Conservation (phyloP, 768 basidiomycete species). For the Leccinum truebloodii region DNA sequence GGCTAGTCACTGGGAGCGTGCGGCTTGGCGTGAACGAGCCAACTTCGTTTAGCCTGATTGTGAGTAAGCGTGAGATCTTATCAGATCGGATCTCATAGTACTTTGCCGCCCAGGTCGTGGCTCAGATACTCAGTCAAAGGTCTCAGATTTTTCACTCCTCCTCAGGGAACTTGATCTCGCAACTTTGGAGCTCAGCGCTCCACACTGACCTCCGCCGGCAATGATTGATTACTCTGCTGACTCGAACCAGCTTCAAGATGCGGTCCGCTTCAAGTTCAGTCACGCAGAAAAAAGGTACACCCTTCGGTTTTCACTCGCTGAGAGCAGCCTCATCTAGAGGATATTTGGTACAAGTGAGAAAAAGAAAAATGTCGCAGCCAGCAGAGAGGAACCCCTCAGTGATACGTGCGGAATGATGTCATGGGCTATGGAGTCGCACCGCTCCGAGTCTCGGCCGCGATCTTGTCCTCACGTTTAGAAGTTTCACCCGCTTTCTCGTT, state of each 20-base stretch:
- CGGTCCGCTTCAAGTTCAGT: background rate
- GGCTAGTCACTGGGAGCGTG: background rate
- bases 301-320: background rate
- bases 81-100: background rate
- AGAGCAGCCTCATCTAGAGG: background rate
- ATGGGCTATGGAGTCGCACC: background rate
- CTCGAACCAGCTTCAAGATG: background rate
- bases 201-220: background rate
- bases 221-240: background rate
- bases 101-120: background rate
- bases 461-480: background rate
- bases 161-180: background rate
- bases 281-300: background rate
- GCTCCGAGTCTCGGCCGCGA: background rate
- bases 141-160: constrained; percentile 3
- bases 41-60: background rate
- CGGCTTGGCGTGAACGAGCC: background rate
- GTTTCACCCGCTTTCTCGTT: background rate
- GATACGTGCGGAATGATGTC: background rate
- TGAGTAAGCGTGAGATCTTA: background rate
- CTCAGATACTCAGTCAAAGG: background rate
- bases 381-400: background rate
- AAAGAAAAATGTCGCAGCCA: background rate
- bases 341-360: background rate
- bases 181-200: background rate